Percentiles rank a stretch among this genome's conserved stretches.
phyloP scores from a whole-genome alignment of 2,329 filamentous ascomycete species.

The Aspergillus hortae region DNA sequence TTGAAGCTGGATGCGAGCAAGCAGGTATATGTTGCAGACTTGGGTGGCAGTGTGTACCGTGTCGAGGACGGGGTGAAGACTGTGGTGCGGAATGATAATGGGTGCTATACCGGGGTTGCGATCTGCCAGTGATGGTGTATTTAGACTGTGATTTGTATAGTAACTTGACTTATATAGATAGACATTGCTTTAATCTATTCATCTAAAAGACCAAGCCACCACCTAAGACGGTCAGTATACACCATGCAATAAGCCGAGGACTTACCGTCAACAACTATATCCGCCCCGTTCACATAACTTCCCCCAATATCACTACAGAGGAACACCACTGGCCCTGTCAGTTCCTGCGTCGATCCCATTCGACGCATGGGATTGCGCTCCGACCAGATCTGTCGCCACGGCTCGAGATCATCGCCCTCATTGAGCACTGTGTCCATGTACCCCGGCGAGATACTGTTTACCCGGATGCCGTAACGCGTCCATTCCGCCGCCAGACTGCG shows the following conservation, averaged over 20 bases:
- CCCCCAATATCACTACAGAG: slow-evolving; percentile 57
- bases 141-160: not conserved
- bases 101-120: slow-evolving; percentile 17
- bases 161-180: not conserved
- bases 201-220: slow-evolving; percentile 2
- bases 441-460: slow-evolving; percentile 67
- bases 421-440: slow-evolving; percentile 77
- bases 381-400: slow-evolving; percentile 54
- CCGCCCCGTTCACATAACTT: slow-evolving; percentile 65
- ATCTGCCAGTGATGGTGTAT: not conserved
- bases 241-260: not conserved
- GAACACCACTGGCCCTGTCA: slow-evolving; percentile 60
- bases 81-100: slow-evolving; percentile 16
- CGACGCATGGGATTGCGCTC: slow-evolving; percentile 59
- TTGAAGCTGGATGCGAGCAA: slow-evolving; percentile 18
- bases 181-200: not conserved
- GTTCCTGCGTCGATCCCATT: slow-evolving; percentile 61
- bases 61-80: slow-evolving; percentile 18
- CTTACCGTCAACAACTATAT: slow-evolving; percentile 61
- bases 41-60: slow-evolving; percentile 24
- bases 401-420: slow-evolving; percentile 57
- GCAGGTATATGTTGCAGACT: slow-evolving; percentile 21
- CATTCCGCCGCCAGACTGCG: slow-evolving; percentile 68
- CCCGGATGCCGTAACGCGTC: slow-evolving; percentile 65
- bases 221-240: not conserved